Evolutionary conservation across 345 rosid genomes (phyloP), one percentile per base, ranked within the genome.

Genomic region (Cochlearia excelsa): DNA sequence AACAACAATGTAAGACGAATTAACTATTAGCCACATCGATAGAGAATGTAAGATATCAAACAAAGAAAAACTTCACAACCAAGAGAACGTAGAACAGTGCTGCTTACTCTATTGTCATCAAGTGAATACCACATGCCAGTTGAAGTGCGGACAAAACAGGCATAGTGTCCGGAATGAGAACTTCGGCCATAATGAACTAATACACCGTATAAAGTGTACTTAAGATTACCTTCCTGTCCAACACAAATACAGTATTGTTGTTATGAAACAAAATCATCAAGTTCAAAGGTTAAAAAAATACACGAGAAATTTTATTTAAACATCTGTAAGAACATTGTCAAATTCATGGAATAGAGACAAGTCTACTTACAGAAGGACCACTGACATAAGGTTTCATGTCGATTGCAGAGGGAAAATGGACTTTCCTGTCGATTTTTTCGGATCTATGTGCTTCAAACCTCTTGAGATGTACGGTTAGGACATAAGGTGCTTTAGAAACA

Each of bases 91-190:
- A 48, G 23, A 74, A 42, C 60, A 54, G 7, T 7, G 5, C 9
- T 41, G 70, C 63, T 50, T 81, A 92, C 98, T 91, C 76, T 72
- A 59, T 89, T 90, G 75, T 93, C 99, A 63, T 93, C 91, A 31
- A 93, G 99, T 46, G 82, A 81, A 74, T 89, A 74, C 99, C 99
- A 93, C 81, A 84, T 80, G 71, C 92, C 88, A 71, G 78, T 87
- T 53, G 99, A 82, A 31, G 99, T 89, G 46, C 97, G 94, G 65
- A 93, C 86, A 80, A 81, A 93, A 69, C 90, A 89, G 56, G 79
- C 80, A 40, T 93, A 93, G 65, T 93, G 97, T 26, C 99, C 99
- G 66, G 95, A 93, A 78, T 76, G 95, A 10, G 80, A 81, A 79
- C 80, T 89, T 73, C 81, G 81, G 45, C 99, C 99, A 75, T 61